Evolutionary conservation across 1,284 basidiomycete species (phyloP).

Genomic region (Trichosporon sp.): DNA sequence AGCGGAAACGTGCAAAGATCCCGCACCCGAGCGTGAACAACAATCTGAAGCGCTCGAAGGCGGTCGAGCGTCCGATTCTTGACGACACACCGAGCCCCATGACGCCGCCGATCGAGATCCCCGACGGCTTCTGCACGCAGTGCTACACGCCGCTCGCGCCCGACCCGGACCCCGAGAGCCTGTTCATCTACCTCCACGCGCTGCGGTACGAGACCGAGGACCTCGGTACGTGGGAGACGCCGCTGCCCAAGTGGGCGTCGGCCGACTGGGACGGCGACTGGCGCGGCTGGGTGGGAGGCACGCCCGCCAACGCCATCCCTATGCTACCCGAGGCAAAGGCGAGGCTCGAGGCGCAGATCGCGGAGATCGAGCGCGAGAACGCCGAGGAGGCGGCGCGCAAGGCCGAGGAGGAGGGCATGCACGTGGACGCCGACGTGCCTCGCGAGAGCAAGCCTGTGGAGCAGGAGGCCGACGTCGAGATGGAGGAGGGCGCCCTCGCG

Average conservation of each 20-base stretch:
- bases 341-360: neutral
- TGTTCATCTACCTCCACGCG: constrained; percentile 93
- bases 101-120: constrained; percentile 50
- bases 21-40: constrained; percentile 22
- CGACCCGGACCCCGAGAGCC: constrained; percentile 79
- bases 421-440: neutral
- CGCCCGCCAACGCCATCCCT: constrained; percentile 12
- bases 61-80: constrained; percentile 23
- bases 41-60: constrained; percentile 12
- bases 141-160: constrained; percentile 86
- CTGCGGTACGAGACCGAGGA: constrained; percentile 63
- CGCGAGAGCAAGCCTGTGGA: neutral
- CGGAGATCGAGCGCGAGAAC: neutral
- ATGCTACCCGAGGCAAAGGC: neutral
- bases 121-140: constrained; percentile 61
- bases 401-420: neutral
- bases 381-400: neutral
- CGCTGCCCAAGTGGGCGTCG: constrained; percentile 49
- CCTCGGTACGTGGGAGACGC: constrained; percentile 47
- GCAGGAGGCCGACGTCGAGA: neutral
- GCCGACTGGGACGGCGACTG: constrained; percentile 50
- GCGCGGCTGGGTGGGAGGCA: constrained; percentile 44
- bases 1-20: constrained; percentile 8
- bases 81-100: constrained; percentile 28
- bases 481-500: neutral